These are phyloP conservation scores for Collybia nuda DNA, from an alignment of 768 basidiomycete genomes.

Conservation along the genomic window DNA sequence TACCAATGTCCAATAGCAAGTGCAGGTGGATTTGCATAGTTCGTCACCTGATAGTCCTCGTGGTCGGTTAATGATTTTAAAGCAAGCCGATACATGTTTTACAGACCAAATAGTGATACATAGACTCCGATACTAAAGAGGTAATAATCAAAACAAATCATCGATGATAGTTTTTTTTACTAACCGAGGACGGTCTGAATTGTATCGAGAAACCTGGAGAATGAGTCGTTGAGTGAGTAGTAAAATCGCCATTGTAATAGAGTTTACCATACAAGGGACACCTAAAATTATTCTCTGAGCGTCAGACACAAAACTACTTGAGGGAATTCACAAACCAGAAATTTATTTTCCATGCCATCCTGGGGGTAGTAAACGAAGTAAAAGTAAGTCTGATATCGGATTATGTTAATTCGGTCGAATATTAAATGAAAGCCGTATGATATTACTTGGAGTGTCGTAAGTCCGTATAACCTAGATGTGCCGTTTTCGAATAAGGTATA, in stretches of 20 bases:
- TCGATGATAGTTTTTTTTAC: background rate
- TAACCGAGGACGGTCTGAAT: slow-evolving; percentile 28
- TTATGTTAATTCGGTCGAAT: background rate
- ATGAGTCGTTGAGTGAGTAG: background rate
- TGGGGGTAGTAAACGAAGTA: slow-evolving; percentile 32
- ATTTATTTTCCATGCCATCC: slow-evolving; percentile 22
- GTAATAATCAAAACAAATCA: background rate
- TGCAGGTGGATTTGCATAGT: slow-evolving; percentile 32
- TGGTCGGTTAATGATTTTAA: background rate
- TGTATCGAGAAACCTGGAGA: slow-evolving; percentile 27
- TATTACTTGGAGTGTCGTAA: slow-evolving; percentile 32
- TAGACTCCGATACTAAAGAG: slow-evolving; percentile 23
- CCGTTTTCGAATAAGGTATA: background rate
- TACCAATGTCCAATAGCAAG: slow-evolving; percentile 36
- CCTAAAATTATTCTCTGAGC: slow-evolving; percentile 14
- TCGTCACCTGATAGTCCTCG: slow-evolving; percentile 26
- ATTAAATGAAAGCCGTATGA: background rate
- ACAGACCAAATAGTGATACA: slow-evolving; percentile 38
- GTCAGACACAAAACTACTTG: background rate
- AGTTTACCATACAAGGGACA: slow-evolving; percentile 26
- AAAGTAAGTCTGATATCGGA: slow-evolving; percentile 27
- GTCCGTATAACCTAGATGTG: slow-evolving; percentile 28
- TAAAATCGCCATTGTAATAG: background rate
- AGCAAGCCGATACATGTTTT: background rate
- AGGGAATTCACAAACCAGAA: slow-evolving; percentile 14